phyloP scores from a whole-genome alignment of 2,329 filamentous ascomycete genomes.

The Alternaria atra region DNA sequence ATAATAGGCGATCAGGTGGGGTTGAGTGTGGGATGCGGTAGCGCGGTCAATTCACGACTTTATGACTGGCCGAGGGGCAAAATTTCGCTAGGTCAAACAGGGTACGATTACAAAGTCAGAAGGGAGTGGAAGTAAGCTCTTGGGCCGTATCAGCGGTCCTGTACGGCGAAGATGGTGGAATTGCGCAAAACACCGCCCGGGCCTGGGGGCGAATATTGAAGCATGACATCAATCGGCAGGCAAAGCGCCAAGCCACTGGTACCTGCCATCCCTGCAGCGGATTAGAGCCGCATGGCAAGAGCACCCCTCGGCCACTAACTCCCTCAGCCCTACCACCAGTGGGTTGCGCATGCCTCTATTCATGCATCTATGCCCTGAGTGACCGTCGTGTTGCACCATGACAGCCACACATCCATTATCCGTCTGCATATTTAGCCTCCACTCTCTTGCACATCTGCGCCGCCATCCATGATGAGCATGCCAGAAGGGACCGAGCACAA shows the following conservation, averaged over 20 bases:
- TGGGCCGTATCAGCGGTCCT: conserved; percentile 7
- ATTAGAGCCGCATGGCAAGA: conserved; percentile 21
- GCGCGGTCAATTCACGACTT: conserved; percentile 19
- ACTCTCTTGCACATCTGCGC: background rate
- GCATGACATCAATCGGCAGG: conserved; percentile 23
- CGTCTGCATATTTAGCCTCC: conserved; percentile 7
- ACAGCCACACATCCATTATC: conserved; percentile 2
- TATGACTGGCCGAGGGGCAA: conserved; percentile 39
- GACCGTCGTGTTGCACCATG: conserved; percentile 2
- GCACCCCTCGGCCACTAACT: conserved; percentile 15
- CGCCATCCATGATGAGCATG: conserved; percentile 35
- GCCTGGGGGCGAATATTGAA: conserved; percentile 25
- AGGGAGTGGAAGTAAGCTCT: background rate
- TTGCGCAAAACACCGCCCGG: conserved; percentile 3
- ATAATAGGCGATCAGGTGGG: conserved; percentile 36
- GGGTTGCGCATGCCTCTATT: background rate
- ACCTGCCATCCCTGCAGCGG: conserved; percentile 28
- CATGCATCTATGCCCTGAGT: background rate
- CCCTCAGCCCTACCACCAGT: conserved; percentile 20
- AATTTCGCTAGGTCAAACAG: conserved; percentile 14
- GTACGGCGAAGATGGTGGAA: conserved; percentile 16
- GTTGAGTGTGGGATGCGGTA: conserved; percentile 32
- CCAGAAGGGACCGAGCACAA: conserved; percentile 17
- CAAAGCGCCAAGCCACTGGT: conserved; percentile 17
- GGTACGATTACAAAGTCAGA: conserved; percentile 13